phyloP scores from a whole-genome alignment of 192 early-diverging fungal genomes.

The Entomortierella parvispora region DNA sequence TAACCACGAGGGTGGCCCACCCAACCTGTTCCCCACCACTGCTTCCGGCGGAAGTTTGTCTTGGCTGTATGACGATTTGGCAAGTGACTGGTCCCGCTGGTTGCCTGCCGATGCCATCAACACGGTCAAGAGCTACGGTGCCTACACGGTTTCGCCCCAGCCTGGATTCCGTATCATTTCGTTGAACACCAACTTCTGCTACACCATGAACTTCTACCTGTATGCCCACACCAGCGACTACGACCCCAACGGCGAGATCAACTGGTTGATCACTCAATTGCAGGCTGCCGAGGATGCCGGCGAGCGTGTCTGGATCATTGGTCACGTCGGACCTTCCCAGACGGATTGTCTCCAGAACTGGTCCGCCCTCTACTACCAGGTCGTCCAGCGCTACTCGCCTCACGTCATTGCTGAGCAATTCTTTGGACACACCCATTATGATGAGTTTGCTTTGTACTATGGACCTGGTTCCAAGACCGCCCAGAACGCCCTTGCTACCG shows the following conservation, averaged over 20 bases:
- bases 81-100: slow-evolving; percentile 59
- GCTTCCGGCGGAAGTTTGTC: slow-evolving; percentile 36
- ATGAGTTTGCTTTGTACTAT: slow-evolving; percentile 64
- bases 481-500: slow-evolving; percentile 51
- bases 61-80: slow-evolving; percentile 59
- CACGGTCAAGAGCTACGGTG: slow-evolving; percentile 52
- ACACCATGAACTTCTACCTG: slow-evolving; percentile 62
- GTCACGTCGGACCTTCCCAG: slow-evolving; percentile 60
- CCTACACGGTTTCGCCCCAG: slow-evolving; percentile 55
- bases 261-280: slow-evolving; percentile 59
- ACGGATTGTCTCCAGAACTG: slow-evolving; percentile 61
- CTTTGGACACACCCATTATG: slow-evolving; percentile 65
- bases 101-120: slow-evolving; percentile 37
- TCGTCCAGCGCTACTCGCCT: slow-evolving; percentile 62
- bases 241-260: slow-evolving; percentile 61
- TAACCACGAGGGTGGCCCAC: slow-evolving; percentile 64
- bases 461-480: slow-evolving; percentile 22
- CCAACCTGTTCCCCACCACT: slow-evolving; percentile 37
- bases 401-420: slow-evolving; percentile 65
- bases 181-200: slow-evolving; percentile 70
- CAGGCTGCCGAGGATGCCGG: slow-evolving; percentile 58
- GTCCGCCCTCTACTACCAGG: slow-evolving; percentile 61
- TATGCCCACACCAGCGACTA: slow-evolving; percentile 46
- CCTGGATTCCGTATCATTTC: slow-evolving; percentile 60
- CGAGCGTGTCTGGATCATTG: slow-evolving; percentile 68